Percentiles rank a stretch among this genome's conserved stretches.
phyloP scores from a whole-genome alignment of 768 basidiomycete genomes.

The Amanita inopinata region DNA sequence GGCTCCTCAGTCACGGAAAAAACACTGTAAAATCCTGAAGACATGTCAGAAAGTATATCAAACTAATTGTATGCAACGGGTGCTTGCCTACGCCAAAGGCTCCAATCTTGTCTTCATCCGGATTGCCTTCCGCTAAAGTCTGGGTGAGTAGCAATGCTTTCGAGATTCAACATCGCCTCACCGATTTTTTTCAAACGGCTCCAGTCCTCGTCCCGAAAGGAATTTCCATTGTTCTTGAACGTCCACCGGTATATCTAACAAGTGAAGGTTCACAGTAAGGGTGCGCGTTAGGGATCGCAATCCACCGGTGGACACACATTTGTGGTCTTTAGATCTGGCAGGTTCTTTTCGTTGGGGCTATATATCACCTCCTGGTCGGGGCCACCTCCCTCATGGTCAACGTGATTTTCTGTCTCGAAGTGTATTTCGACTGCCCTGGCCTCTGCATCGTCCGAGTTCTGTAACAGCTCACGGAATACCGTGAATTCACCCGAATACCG shows the following conservation, averaged over 20 bases:
- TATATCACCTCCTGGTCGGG: neutral
- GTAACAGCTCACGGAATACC: conserved; percentile 73
- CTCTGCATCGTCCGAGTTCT: conserved; percentile 92
- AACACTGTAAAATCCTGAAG: conserved; percentile 61
- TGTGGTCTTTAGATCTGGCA: conserved; percentile 61
- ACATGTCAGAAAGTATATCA: neutral
- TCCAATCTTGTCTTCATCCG: conserved; percentile 90
- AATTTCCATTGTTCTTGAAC: conserved; percentile 81
- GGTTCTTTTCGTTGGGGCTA: neutral
- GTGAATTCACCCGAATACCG: conserved; percentile 95
- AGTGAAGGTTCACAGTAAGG: neutral
- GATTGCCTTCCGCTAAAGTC: conserved; percentile 75
- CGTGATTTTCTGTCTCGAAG: conserved; percentile 64
- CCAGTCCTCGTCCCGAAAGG: conserved; percentile 86
- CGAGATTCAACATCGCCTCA: conserved; percentile 18
- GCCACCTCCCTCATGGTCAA: conserved; percentile 21
- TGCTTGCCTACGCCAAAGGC: conserved; percentile 79
- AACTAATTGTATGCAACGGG: neutral
- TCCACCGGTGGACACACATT: conserved; percentile 27
- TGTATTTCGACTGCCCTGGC: conserved; percentile 68
- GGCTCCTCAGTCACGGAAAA: conserved; percentile 82
- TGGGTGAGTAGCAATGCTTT: neutral
- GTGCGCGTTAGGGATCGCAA: neutral
- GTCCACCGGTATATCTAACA: conserved; percentile 68
- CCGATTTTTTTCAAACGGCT: conserved; percentile 82